phyloP scores from a whole-genome alignment of 2,329 filamentous ascomycete genomes.

The Massarina eburnea region DNA sequence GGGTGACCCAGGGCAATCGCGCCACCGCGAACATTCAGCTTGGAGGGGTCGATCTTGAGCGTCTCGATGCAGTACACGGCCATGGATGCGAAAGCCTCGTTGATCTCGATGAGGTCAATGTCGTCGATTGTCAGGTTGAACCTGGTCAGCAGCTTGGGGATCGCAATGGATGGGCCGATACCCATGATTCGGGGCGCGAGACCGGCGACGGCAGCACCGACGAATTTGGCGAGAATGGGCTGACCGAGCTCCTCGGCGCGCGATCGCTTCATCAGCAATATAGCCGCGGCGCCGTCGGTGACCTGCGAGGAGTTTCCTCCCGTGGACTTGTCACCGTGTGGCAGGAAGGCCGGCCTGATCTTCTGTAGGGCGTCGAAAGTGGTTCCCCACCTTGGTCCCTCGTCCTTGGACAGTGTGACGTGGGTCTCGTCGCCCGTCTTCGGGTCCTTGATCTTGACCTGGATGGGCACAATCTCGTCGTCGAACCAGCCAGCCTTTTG shows the following conservation, averaged over 20 bases:
- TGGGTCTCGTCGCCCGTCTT: slow-evolving; percentile 77
- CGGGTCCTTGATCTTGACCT: slow-evolving; percentile 76
- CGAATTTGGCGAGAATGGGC: slow-evolving; percentile 92
- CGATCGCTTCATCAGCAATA: slow-evolving; percentile 92
- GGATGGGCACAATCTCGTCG: slow-evolving; percentile 92
- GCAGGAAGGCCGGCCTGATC: slow-evolving; percentile 85
- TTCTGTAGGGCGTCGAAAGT: slow-evolving; percentile 80
- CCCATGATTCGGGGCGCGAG: slow-evolving; percentile 95
- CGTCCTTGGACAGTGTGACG: slow-evolving; percentile 80
- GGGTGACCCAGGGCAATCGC: slow-evolving; percentile 84
- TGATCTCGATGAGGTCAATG: slow-evolving; percentile 88
- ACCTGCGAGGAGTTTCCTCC: slow-evolving; percentile 95
- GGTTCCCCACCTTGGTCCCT: slow-evolving; percentile 88
- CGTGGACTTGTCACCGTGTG: slow-evolving; percentile 83
- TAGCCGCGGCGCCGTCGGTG: slow-evolving; percentile 87
- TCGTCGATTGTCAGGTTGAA: slow-evolving; percentile 78
- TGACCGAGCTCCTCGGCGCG: slow-evolving; percentile 84
- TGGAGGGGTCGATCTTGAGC: slow-evolving; percentile 69
- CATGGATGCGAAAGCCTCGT: slow-evolving; percentile 98
- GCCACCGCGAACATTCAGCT: slow-evolving; percentile 80
- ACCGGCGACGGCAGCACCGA: slow-evolving; percentile 86
- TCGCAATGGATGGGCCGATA: slow-evolving; percentile 73
- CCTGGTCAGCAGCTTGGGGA: slow-evolving; percentile 80
- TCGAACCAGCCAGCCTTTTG: slow-evolving; percentile 91
- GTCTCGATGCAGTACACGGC: slow-evolving; percentile 80